These are phyloP conservation scores for Fraxinus dipetala DNA, from an alignment of 305 asterid species.

Conservation along the genomic window DNA sequence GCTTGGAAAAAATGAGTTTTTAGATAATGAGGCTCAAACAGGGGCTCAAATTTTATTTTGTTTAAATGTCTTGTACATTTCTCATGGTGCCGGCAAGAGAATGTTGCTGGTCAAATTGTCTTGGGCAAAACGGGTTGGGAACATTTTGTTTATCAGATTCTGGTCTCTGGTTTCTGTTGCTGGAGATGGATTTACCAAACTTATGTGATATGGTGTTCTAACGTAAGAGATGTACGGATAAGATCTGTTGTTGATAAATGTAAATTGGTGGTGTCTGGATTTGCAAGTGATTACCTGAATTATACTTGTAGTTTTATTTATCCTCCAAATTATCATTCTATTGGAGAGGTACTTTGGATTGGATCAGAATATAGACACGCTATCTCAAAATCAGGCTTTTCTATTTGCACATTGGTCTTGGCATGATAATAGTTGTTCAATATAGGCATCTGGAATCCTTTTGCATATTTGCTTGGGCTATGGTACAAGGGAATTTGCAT, in stretches of 20 bases:
- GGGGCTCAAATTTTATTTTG: too few species aligned
- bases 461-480: background rate
- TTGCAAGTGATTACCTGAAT: background rate
- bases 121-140: too few species aligned
- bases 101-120: background rate
- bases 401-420: background rate
- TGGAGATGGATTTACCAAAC: background rate
- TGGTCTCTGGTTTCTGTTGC: background rate
- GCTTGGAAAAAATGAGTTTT: too few species aligned
- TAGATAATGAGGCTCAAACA: too few species aligned
- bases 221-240: background rate
- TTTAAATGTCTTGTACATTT: background rate
- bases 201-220: background rate
- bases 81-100: background rate
- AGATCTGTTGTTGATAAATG: background rate
- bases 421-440: background rate
- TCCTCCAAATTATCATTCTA: background rate
- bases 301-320: too few species aligned
- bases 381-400: background rate
- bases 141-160: background rate
- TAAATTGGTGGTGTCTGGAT: background rate
- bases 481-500: background rate
- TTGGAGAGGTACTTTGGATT: constrained; percentile 1
- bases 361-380: background rate
- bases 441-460: background rate